phyloP scores from a whole-genome alignment of 1,284 basidiomycete species.

The Leccinum solheimii region DNA sequence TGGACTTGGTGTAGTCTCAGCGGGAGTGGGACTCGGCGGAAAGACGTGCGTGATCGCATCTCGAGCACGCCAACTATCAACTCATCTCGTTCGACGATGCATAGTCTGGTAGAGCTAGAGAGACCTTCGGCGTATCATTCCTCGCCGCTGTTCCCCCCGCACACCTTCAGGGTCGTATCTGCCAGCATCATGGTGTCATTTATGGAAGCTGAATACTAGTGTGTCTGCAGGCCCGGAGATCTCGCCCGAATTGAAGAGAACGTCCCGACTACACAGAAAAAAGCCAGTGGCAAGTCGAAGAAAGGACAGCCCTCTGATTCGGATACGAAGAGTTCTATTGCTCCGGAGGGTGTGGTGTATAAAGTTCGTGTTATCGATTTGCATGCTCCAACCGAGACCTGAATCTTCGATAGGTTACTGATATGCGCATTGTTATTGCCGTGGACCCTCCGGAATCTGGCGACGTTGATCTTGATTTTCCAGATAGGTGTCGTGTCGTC shows the following conservation, averaged over 20 bases:
- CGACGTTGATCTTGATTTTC: slow-evolving; percentile 72
- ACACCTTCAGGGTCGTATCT: slow-evolving; percentile 68
- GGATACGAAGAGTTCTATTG: slow-evolving; percentile 39
- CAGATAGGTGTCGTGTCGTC: slow-evolving; percentile 79
- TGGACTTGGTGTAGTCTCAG: slow-evolving; percentile 67
- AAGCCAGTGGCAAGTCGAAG: slow-evolving; percentile 44
- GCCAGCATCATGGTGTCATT: neutral
- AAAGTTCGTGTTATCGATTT: slow-evolving; percentile 46
- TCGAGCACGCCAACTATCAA: neutral
- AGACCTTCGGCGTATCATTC: slow-evolving; percentile 80
- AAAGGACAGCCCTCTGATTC: slow-evolving; percentile 37
- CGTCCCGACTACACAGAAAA: slow-evolving; percentile 46
- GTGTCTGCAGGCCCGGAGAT: slow-evolving; percentile 63
- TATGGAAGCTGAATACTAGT: slow-evolving; percentile 6
- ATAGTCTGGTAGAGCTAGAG: slow-evolving; percentile 83
- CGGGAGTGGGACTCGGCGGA: slow-evolving; percentile 84
- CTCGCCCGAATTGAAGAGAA: slow-evolving; percentile 82
- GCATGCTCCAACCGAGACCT: neutral
- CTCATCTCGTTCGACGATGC: slow-evolving; percentile 30
- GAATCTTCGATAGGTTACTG: slow-evolving; percentile 56
- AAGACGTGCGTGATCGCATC: slow-evolving; percentile 66
- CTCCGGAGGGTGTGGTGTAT: slow-evolving; percentile 79
- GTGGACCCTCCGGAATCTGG: slow-evolving; percentile 60
- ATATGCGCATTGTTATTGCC: slow-evolving; percentile 76
- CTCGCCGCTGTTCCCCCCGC: slow-evolving; percentile 74